Evolutionary conservation across 768 basidiomycete species (phyloP).

Genomic region (Serendipita sp.): DNA sequence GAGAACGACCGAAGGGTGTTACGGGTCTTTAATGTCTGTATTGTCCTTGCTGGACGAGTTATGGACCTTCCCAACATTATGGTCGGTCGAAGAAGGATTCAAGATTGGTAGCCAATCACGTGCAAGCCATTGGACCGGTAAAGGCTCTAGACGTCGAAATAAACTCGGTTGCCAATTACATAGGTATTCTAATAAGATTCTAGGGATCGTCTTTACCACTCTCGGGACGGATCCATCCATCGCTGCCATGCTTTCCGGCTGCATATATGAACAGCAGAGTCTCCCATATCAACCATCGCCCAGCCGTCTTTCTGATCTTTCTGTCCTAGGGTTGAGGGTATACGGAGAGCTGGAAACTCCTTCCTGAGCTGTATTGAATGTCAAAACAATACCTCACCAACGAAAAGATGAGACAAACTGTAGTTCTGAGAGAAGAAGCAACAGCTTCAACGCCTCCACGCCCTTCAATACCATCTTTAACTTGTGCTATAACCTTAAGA

Average conservation of each 20-base stretch:
- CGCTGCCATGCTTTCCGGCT: conserved; percentile 48
- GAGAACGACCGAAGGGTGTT: conserved; percentile 37
- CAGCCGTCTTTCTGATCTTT: conserved; percentile 47
- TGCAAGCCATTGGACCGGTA: neutral
- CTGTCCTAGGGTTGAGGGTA: conserved; percentile 49
- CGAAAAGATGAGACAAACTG: conserved; percentile 29
- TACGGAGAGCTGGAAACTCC: conserved; percentile 37
- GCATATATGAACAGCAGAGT: conserved; percentile 64
- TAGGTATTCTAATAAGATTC: neutral
- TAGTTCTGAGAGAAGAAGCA: conserved; percentile 51
- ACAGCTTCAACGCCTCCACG: conserved; percentile 65
- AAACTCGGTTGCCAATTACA: neutral
- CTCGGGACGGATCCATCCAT: conserved; percentile 32
- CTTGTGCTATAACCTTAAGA: conserved; percentile 24
- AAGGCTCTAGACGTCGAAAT: neutral
- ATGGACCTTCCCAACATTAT: neutral
- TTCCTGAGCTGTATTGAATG: conserved; percentile 33
- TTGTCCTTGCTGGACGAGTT: neutral
- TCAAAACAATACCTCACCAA: neutral
- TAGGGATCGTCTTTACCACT: neutral
- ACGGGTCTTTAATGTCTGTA: neutral
- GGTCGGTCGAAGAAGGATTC: neutral
- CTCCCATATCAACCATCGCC: conserved; percentile 72
- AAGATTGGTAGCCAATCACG: neutral
- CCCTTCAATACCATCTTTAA: conserved; percentile 73